Evolutionary conservation across 2,329 filamentous ascomycete genomes (phyloP).

Genomic region (Curvularia verruculosa): DNA sequence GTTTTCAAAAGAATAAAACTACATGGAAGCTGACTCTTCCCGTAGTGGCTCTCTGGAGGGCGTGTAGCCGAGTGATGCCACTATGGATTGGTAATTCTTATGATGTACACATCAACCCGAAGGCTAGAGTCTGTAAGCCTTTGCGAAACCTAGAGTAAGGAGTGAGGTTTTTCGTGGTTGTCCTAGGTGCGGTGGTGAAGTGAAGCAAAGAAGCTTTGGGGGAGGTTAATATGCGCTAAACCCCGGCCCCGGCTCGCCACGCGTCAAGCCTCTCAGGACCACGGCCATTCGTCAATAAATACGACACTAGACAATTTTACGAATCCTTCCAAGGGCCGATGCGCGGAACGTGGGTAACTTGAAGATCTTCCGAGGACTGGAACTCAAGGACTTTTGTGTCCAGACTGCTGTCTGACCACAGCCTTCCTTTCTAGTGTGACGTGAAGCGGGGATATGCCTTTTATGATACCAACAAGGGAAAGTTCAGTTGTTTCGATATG

Average conservation of each 20-base stretch:
- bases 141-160: not conserved
- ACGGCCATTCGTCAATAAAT: not conserved
- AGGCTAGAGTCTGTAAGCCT: not conserved
- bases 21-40: not conserved
- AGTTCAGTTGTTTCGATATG: not conserved
- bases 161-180: not conserved
- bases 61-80: not conserved
- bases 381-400: not conserved
- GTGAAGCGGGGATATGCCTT: not conserved
- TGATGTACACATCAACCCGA: not conserved
- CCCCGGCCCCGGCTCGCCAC: not conserved
- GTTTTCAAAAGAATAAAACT: not conserved
- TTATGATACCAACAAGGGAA: not conserved
- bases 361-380: not conserved
- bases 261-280: not conserved
- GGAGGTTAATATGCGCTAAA: not conserved
- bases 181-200: not conserved
- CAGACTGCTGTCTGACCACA: not conserved
- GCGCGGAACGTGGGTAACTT: not conserved
- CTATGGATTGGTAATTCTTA: not conserved
- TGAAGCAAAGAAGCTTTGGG: not conserved
- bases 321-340: not conserved
- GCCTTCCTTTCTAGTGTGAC: not conserved
- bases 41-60: not conserved
- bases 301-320: not conserved